Percentiles rank a stretch among this genome's conserved stretches.
Conservation (phyloP, 441 rosid species). For the Euphorbia celastroides region DNA sequence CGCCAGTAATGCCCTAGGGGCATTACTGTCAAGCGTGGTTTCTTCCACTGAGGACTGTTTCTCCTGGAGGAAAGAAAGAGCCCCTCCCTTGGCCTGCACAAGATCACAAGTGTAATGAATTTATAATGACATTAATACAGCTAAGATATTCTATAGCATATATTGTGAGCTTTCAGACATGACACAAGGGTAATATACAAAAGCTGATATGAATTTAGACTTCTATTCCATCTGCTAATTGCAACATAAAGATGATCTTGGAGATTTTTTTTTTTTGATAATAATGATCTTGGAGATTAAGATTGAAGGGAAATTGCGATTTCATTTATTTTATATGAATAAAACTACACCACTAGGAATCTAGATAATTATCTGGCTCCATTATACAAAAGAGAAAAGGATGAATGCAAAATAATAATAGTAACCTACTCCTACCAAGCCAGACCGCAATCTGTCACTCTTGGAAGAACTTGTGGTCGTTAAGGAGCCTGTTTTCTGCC, state of each 20-base stretch:
- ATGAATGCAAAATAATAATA: not conserved
- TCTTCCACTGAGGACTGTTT: conserved; percentile 29
- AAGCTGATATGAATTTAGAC: not conserved
- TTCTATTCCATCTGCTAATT: not conserved
- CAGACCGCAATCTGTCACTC: not conserved
- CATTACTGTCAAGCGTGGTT: conserved; percentile 32
- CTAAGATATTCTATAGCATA: not conserved
- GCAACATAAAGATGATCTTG: no score
- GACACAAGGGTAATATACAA: no score
- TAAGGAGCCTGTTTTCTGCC: not conserved
- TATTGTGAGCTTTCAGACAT: no score
- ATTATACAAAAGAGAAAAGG: not conserved
- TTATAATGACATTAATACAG: no score
- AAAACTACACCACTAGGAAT: not conserved
- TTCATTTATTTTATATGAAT: not conserved
- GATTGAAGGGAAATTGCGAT: not conserved
- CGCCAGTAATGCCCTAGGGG: conserved; percentile 46
- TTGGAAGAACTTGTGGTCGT: not conserved
- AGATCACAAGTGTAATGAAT: not conserved
- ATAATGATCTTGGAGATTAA: not conserved
- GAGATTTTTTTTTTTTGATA: no score
- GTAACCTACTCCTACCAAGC: not conserved
- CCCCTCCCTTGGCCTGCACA: conserved; percentile 83
- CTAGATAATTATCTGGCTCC: not conserved
- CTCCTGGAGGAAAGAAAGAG: conserved; percentile 52